A percentile compares a stretch with the other conserved stretches of the same genome.
These are phyloP conservation scores for Trametopsis cervina DNA, from an alignment of 768 basidiomycete genomes.

Conservation along the genomic window DNA sequence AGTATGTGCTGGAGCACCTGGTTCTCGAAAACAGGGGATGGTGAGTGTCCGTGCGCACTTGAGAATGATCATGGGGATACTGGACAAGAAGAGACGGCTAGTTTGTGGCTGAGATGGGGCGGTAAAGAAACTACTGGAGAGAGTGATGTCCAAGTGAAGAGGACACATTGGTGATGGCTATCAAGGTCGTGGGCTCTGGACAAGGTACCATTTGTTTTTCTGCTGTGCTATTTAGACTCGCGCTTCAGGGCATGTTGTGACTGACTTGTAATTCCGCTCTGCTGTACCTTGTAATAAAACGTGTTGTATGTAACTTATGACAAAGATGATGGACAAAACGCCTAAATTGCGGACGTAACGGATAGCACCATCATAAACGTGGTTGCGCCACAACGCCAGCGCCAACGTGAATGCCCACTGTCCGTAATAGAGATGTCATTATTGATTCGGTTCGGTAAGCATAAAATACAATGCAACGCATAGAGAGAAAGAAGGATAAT, in stretches of 20 bases:
- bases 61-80: not conserved
- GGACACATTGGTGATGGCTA: not conserved
- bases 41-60: not conserved
- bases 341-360: too few relatives aligned
- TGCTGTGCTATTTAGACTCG: not conserved
- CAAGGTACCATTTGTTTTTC: too few relatives aligned
- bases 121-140: not conserved
- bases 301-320: not conserved
- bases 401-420: too few relatives aligned
- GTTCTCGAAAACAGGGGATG: slow-evolving; percentile 18
- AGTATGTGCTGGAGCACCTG: slow-evolving; percentile 49
- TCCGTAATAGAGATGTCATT: too few relatives aligned
- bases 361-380: too few relatives aligned
- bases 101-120: not conserved
- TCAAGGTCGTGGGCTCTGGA: too few relatives aligned
- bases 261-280: not conserved
- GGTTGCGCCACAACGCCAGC: too few relatives aligned
- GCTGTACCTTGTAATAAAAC: not conserved
- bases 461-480: too few relatives aligned
- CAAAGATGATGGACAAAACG: not conserved
- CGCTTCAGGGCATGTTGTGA: not conserved
- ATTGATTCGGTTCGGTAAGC: too few relatives aligned
- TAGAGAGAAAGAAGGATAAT: too few relatives aligned
- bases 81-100: not conserved
- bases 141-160: not conserved